Percentiles rank a stretch among this genome's conserved stretches.
phyloP scores from a whole-genome alignment of 1,139 yeast genomes.

The Yamadazyma mexicana region DNA sequence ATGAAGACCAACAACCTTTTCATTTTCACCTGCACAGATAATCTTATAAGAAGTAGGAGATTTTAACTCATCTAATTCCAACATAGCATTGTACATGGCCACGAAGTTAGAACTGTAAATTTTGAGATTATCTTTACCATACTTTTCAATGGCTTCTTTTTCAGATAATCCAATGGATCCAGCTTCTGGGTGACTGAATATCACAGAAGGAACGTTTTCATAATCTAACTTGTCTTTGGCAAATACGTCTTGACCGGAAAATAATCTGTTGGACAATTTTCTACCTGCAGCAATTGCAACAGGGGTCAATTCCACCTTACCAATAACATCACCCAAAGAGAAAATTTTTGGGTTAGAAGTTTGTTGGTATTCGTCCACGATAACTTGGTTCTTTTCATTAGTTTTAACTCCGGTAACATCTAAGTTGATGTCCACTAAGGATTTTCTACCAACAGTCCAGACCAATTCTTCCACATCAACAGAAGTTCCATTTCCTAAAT shows the following conservation, averaged over 20 bases:
- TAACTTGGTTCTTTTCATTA: conserved; percentile 57
- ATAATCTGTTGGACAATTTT: conserved; percentile 83
- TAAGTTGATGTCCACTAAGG: conserved; percentile 71
- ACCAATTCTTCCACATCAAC: conserved; percentile 77
- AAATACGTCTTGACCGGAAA: conserved; percentile 70
- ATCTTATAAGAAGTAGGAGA: conserved; percentile 87
- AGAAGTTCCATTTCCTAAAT: conserved; percentile 51
- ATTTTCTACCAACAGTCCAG: conserved; percentile 93
- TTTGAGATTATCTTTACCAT: conserved; percentile 79
- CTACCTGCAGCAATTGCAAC: conserved; percentile 99
- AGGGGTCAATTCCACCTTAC: conserved; percentile 91
- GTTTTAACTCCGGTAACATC: conserved; percentile 72
- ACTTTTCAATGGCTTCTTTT: conserved; percentile 70
- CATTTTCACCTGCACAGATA: conserved; percentile 74
- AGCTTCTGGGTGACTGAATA: conserved; percentile 96
- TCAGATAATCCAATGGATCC: conserved; percentile 90
- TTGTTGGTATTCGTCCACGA: conserved; percentile 85
- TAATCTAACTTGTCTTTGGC: conserved; percentile 77
- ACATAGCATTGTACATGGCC: conserved; percentile 91
- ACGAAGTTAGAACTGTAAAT: conserved; percentile 80
- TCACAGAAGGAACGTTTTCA: conserved; percentile 82
- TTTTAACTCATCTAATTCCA: conserved; percentile 64
- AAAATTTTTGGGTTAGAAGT: conserved; percentile 71
- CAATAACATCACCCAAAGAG: conserved; percentile 92
- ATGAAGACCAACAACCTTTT: conserved; percentile 94